Base-by-base conservation (phyloP, 257 asterid genomes). In the Lycium ferocissimum region DNA sequence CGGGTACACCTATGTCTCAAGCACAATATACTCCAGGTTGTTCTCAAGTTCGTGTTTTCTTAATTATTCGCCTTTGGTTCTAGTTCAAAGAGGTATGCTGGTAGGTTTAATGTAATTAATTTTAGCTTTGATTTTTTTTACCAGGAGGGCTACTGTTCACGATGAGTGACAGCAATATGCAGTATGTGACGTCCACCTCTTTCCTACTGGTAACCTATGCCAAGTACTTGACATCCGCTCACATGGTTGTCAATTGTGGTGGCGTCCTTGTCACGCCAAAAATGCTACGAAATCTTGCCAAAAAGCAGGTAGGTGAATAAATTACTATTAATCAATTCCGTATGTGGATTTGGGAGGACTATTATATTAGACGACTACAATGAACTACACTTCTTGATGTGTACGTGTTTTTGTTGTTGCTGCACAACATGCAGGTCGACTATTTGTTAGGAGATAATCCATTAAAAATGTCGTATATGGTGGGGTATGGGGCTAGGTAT, bases 21-120 rank as follows among this genome's bases (percentile, higher is more conserved):
- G 89, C 98, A 40, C 95, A 96, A 61, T 96, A 92, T 91, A 96
- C 99, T 70, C 98, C 93, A 45, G 98, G 65, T 57, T 15, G 9
- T 15, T 57, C 62, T 26, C 33, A 26, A 26, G 33, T 40, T 58
- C 63, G 2, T 17, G 7, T 17, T 17, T 1, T 57, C 63, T 38
- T 38, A 38, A 38, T 57, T 57, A 17, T 58, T 57, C 2, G 63
- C 63, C 22, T 6, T 58, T 15, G 10, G 15, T 58, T 58, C 63
- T 2, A 17, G 63, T 58, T 58, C 63, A 15, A 56, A 56, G 61
- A 56, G 61, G 14, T 56, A 58, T 15, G 63, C 9, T 58, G 65
- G 65, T 58, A 18, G 63, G 5, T 14, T 56, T 56, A 9, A 51
- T 51, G 57, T 51, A 56, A 56, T 56, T 40, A 40, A 40, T 6